Base-by-base conservation (phyloP, 2,329 filamentous ascomycete species). In the Verticillium longisporum region DNA sequence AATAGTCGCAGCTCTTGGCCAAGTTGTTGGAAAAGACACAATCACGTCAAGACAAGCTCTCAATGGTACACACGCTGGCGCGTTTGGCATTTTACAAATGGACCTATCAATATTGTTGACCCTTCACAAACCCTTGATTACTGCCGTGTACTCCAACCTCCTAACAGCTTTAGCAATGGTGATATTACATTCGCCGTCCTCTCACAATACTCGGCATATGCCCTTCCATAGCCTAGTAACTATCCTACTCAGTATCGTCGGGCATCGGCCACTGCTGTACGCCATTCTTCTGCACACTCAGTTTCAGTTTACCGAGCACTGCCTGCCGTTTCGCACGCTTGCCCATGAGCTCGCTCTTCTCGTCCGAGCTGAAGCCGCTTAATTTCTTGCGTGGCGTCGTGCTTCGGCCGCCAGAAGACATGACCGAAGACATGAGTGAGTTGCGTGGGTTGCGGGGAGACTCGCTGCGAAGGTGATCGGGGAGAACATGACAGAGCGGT, bases 311-410 rank as follows among this genome's bases (percentile, higher is more conserved):
- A 36, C 74, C 73, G 33, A 85, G 73, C 9, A 86, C 80, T 3
- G 77, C 80, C 67, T 79, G 79, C 66, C 84, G 77, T 63, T 76
- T 80, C n/a, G 78, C 77, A 64, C 79, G 74, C 71, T 82, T 84
- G 61, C 79, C 77, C 72, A 80, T 84, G 61, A 88, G 70, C 33
- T 78, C 77, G 33, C 74, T 74, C 75, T 86, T 88, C 69, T 89
- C 87, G 59, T 81, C 78, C 36, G 77, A 75, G 61, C 80, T 85
- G 66, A 85, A 88, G 18, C 84, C 84, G 63, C 80, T 86, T 61
- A 88, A 67, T 77, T 87, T 88, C 76, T 84, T 87, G 54, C 84
- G 75, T 2, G 83, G 81, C 32, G 83, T 77, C 21, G 81, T 81
- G 32, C 41, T 55, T 11, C 31, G 31, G 62, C 73, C 67, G 56